Conservation (phyloP, 108 stramenopile species). For the Fragilaria radians region DNA sequence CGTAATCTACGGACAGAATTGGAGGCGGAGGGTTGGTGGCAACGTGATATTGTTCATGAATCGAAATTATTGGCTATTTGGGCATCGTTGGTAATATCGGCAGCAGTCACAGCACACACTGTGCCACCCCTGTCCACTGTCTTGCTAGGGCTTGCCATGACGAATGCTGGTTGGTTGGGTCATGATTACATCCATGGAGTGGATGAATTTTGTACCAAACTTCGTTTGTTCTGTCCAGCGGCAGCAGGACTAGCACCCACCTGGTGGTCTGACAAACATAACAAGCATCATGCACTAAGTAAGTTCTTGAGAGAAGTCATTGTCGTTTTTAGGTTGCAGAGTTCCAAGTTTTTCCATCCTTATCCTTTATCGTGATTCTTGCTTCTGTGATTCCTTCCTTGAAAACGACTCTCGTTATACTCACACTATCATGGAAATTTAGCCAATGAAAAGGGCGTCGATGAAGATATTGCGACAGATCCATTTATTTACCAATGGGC, state of each 20-base stretch:
- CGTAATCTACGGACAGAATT: constrained; percentile 69
- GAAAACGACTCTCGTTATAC: no score
- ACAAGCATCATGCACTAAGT: constrained; percentile 81
- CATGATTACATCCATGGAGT: constrained; percentile 92
- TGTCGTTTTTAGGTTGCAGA: no score
- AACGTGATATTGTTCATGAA: constrained; percentile 78
- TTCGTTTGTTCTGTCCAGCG: constrained; percentile 65
- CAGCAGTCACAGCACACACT: constrained; percentile 42
- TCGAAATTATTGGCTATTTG: constrained; percentile 62
- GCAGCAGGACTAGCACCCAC: constrained; percentile 72
- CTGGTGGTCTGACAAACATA: constrained; percentile 90
- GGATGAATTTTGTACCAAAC: constrained; percentile 46
- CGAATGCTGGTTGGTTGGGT: constrained; percentile 87
- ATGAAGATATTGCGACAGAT: constrained; percentile 90
- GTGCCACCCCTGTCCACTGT: constrained; percentile 38
- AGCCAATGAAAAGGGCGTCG: constrained; percentile 88
- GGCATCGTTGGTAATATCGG: constrained; percentile 46
- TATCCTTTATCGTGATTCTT: no score
- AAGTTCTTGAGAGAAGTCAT: no score
- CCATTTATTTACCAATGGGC: constrained; percentile 86
- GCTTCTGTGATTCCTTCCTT: no score
- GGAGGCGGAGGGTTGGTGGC: constrained; percentile 84
- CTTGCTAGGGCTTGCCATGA: constrained; percentile 67
- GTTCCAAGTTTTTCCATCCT: no score
- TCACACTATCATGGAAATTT: no score